Evolutionary conservation across 148 eudicot genomes (phyloP), one percentile per base, ranked within the genome.

Genomic region (Rhododendron mucronatum): DNA sequence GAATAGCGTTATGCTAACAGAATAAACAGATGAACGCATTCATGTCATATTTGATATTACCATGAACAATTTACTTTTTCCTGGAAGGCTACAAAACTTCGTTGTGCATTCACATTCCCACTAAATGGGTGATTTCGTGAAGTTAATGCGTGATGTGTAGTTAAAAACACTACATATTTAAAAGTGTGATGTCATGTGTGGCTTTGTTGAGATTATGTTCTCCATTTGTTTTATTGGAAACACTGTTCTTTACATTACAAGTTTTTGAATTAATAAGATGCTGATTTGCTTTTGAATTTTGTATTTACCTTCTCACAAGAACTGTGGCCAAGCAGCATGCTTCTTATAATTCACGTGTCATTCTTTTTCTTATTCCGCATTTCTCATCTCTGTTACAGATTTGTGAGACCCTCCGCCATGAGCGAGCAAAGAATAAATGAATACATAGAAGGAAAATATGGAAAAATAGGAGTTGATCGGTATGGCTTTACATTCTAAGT

Each of bases 381-480:
- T 35, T 71, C 69, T 35, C 61, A 30, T 79, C 18, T 71, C 69
- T 82, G n/a, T 67, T 90, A 57, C 97, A 96, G 99, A 93, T 97
- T 97, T 92, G 99, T 97, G 59, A 93, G 98, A 90, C 99, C 99
- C 84, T 81, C 98, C 26, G 92, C 90, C 44, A 95, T 97, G 99
- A 89, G 90, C 55, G 93, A 94, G 87, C 85, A 92, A 76, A 94
- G 98, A 86, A 92, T 92, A 85, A 83, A 91, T 8, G 92, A 95
- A 86, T 97, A 97, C 51, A 95, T 97, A 65, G 95, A 95, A 88
- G 98, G 98, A 51, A 97, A 97, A 85, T 97, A 97, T 87, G 98
- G 99, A 78, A 93, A 93, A 87, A 33, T 95, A 4, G 96, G 99
- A 44, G 91, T 97, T 86, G 95, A 94, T 78, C 94, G 98, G 99